Evolutionary conservation across 306 rosid genomes (phyloP).

Genomic region (Hippophae gyantsensis): DNA sequence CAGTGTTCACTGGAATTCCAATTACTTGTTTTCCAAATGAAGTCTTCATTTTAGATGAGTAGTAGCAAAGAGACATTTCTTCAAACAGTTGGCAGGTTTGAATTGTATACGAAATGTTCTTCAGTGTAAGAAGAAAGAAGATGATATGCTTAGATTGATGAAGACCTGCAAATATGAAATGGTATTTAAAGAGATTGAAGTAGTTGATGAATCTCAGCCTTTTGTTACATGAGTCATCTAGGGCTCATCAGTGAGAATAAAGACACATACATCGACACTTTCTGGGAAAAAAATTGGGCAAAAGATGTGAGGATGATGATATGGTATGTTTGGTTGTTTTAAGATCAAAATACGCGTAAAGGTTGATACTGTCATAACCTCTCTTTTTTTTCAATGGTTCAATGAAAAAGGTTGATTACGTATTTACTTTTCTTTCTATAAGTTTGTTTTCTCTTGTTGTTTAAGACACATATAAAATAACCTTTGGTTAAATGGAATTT

Average conservation of each 20-base stretch:
- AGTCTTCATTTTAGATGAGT: conserved; percentile 26
- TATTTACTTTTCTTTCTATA: too few relatives aligned
- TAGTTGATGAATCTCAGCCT: too few relatives aligned
- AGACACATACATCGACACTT: not conserved
- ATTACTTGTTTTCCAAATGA: conserved; percentile 25
- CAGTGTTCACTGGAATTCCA: conserved; percentile 30
- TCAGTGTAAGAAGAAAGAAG: conserved; percentile 11
- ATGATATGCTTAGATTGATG: conserved; percentile 4
- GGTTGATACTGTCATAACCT: not conserved
- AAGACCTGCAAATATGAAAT: not conserved
- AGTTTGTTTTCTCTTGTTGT: too few relatives aligned
- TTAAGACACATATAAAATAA: too few relatives aligned
- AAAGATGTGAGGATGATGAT: not conserved
- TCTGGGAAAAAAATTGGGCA: too few relatives aligned
- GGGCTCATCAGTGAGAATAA: conserved; percentile 23
- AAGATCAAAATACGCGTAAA: not conserved
- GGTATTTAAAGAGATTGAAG: too few relatives aligned
- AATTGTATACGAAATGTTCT: not conserved
- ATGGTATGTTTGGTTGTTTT: too few relatives aligned
- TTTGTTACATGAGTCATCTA: conserved; percentile 17
- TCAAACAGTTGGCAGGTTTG: not conserved
- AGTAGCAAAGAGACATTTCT: not conserved
- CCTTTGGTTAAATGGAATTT: too few relatives aligned
- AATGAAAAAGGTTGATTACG: too few relatives aligned
- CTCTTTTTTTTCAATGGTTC: not conserved